Conservation (phyloP, 75 land plant genomes). For the Isoetes taiwanensis region DNA sequence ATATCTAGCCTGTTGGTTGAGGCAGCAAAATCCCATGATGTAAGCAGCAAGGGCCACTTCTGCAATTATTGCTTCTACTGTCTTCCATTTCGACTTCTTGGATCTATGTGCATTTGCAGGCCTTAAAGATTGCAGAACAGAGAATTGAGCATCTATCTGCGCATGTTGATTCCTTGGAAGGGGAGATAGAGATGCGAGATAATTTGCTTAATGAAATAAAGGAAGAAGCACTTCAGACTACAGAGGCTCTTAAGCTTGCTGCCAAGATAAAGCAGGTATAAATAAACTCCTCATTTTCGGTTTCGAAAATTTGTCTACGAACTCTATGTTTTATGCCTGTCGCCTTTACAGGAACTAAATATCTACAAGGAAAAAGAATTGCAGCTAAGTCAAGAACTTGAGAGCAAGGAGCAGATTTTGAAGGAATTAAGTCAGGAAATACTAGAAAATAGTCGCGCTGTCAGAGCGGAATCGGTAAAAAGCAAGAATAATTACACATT, state of each 20-base stretch:
- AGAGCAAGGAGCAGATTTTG: conserved; percentile 5
- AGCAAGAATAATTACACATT: too few relatives aligned
- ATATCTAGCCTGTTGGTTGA: not conserved
- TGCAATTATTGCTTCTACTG: not conserved
- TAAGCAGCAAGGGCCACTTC: not conserved
- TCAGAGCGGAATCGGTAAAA: conserved; percentile 21
- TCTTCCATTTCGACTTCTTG: not conserved
- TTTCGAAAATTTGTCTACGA: too few relatives aligned
- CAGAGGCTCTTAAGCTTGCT: conserved; percentile 2
- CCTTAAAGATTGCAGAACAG: not conserved
- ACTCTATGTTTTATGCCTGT: too few relatives aligned
- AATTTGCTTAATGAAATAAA: not conserved
- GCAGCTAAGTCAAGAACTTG: conserved; percentile 15
- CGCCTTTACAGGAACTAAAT: conserved; percentile 27
- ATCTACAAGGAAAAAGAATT: conserved; percentile 15
- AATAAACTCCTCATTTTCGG: too few relatives aligned
- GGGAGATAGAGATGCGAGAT: not conserved
- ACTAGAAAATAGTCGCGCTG: conserved; percentile 17
- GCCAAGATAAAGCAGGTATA: conserved; percentile 5
- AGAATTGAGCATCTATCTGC: not conserved
- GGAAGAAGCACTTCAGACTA: conserved; percentile 1
- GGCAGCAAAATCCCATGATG: conserved; percentile 1
- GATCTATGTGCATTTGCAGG: not conserved
- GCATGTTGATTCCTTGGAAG: not conserved
- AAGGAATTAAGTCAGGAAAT: conserved; percentile 21